Conservation (phyloP, 345 rosid genomes). For the Luvunga scandens region DNA sequence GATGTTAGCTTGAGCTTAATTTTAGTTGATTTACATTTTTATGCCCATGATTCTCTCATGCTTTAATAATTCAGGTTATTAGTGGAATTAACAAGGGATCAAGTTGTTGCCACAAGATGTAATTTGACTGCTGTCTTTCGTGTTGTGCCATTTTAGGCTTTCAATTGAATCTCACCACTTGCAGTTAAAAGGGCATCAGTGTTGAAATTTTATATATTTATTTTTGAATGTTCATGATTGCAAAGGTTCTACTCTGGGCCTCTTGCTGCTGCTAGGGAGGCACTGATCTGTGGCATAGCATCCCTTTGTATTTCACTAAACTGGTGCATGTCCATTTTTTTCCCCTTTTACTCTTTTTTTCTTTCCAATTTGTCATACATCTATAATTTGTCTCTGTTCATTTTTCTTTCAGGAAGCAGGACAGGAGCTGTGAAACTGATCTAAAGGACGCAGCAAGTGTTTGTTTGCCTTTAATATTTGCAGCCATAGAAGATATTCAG, state of each 20-base stretch:
- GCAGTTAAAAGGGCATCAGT: neutral
- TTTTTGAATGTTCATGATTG: neutral
- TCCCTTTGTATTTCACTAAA: constrained; percentile 39
- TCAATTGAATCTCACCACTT: neutral
- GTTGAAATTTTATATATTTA: neutral
- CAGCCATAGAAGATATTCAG: constrained; percentile 41
- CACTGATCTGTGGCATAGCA: constrained; percentile 35
- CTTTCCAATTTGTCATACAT: neutral
- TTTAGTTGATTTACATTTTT: neutral
- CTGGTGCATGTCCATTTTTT: constrained; percentile 23
- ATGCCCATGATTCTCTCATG: neutral
- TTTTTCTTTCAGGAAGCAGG: constrained; percentile 33
- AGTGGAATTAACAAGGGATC: constrained; percentile 48
- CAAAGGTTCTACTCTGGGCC: constrained; percentile 44
- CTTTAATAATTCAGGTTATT: constrained; percentile 33
- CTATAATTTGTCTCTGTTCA: neutral
- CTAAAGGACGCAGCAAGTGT: constrained; percentile 40
- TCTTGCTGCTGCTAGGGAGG: constrained; percentile 51
- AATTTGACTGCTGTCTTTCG: neutral
- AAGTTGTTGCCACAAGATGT: constrained; percentile 44
- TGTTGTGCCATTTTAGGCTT: neutral
- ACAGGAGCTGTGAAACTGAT: constrained; percentile 34
- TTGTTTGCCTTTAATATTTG: constrained; percentile 41
- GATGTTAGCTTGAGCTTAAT: neutral
- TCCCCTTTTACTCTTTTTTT: neutral